Evolutionary conservation across 306 rosid species (phyloP).

Genomic region (Lathyrus oleraceus): DNA sequence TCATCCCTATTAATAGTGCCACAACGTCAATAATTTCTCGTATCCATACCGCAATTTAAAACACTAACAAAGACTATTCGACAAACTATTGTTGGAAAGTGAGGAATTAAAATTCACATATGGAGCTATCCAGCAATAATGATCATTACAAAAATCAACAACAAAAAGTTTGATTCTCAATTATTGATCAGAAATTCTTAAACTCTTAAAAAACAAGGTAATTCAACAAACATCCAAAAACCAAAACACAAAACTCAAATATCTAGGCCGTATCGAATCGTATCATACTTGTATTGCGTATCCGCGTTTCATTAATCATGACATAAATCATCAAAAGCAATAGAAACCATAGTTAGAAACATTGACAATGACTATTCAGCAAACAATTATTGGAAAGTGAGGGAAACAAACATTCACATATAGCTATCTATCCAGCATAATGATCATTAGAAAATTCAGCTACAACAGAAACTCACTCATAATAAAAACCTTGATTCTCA

Average conservation of each 20-base stretch:
- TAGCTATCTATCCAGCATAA: not conserved
- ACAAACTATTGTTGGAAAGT: too few species aligned
- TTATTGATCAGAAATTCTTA: not conserved
- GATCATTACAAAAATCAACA: not conserved
- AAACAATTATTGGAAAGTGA: constrained; percentile 1
- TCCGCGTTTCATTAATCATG: not conserved
- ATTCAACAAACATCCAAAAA: too few species aligned
- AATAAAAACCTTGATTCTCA: not conserved
- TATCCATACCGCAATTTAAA: too few species aligned
- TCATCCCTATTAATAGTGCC: constrained; percentile 61
- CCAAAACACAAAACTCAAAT: too few species aligned
- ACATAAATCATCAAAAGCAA: not conserved
- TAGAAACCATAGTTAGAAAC: not conserved
- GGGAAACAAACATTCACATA: not conserved
- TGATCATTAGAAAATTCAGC: constrained; percentile 12
- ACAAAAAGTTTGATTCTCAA: not conserved
- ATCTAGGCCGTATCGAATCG: not conserved
- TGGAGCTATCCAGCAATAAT: not conserved
- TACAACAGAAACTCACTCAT: not conserved
- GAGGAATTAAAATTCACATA: too few species aligned
- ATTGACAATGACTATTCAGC: not conserved
- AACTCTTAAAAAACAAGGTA: not conserved
- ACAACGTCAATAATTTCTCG: constrained; percentile 7
- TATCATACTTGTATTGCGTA: not conserved
- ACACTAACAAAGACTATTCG: too few species aligned